A percentile compares a stretch with the other conserved stretches of the same genome.
phyloP scores from a whole-genome alignment of 495 filamentous ascomycete genomes.

The Lichenothelia convexa region DNA sequence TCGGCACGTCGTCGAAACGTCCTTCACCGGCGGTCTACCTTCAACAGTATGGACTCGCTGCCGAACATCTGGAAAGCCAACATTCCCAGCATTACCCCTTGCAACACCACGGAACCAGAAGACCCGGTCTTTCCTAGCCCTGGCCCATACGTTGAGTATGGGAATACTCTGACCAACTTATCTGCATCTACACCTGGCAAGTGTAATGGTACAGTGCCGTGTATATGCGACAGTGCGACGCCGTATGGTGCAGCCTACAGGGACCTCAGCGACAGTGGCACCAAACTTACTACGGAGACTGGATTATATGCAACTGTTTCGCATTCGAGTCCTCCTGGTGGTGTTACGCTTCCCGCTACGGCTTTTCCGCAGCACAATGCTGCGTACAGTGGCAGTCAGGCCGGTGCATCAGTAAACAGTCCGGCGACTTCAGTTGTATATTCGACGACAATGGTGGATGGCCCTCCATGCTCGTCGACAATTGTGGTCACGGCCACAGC shows the following conservation, averaged over 20 bases:
- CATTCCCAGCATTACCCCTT: conserved; percentile 26
- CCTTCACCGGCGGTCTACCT: too few relatives aligned
- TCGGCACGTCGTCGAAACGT: conserved; percentile 15
- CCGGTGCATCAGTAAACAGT: too few relatives aligned
- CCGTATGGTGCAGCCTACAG: conserved; percentile 7
- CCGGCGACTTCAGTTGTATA: too few relatives aligned
- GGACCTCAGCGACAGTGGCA: neutral
- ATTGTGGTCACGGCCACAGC: too few relatives aligned
- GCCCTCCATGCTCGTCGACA: too few relatives aligned
- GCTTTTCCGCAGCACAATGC: too few relatives aligned
- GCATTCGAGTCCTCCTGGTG: too few relatives aligned
- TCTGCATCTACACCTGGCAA: conserved; percentile 3
- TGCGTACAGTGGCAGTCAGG: too few relatives aligned
- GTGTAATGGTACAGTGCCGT: conserved; percentile 1
- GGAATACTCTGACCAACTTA: conserved; percentile 10
- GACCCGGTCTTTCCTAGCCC: conserved; percentile 57
- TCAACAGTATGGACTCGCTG: conserved; percentile 30
- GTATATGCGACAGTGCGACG: neutral
- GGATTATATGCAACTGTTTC: too few relatives aligned
- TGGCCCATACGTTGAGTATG: conserved; percentile 37
- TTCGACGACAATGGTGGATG: too few relatives aligned
- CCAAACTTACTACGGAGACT: too few relatives aligned
- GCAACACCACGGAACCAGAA: conserved; percentile 31
- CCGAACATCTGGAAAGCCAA: conserved; percentile 44
- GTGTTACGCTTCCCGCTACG: too few relatives aligned